Conservation (phyloP, 495 filamentous ascomycete genomes). For the Penicillium bovifimosum region DNA sequence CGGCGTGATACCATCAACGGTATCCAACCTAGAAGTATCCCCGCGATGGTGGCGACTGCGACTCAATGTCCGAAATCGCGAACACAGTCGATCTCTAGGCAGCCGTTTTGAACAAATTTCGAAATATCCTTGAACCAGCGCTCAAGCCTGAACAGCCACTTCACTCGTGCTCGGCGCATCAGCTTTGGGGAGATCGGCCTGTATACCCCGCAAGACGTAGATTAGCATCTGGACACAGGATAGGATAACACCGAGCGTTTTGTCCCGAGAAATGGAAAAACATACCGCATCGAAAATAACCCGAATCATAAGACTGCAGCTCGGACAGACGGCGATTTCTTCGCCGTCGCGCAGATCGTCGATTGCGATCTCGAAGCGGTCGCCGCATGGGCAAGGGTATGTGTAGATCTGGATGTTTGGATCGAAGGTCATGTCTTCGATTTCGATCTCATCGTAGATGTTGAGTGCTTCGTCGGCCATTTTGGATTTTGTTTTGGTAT, state of each 20-base stretch:
- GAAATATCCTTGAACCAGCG: background rate
- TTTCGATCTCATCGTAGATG: constrained; percentile 98
- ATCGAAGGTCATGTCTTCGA: constrained; percentile 98
- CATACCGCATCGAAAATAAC: constrained; percentile 87
- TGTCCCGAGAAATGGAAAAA: constrained; percentile 7
- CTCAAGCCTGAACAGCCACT: constrained; percentile 38
- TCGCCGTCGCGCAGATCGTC: constrained; percentile 79
- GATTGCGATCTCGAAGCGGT: constrained; percentile 90
- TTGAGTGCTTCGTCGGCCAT: constrained; percentile 66
- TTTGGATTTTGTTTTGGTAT: constrained; percentile 9
- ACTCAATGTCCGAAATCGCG: background rate
- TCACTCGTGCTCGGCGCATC: constrained; percentile 30
- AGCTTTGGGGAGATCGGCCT: constrained; percentile 43
- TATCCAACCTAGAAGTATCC: background rate
- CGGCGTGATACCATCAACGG: background rate
- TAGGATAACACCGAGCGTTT: background rate
- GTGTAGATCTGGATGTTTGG: constrained; percentile 77
- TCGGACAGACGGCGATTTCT: constrained; percentile 92
- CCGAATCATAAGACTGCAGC: constrained; percentile 91
- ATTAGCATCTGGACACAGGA: constrained; percentile 10
- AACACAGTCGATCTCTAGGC: background rate
- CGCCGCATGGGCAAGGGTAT: constrained; percentile 95
- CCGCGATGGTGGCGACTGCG: background rate
- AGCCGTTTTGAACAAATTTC: background rate
- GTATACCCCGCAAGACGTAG: constrained; percentile 5